Percentiles rank a stretch among this genome's conserved stretches.
Evolutionary conservation across 2,329 filamentous ascomycete genomes (phyloP).

Genomic region (Pleomassaria siparia): DNA sequence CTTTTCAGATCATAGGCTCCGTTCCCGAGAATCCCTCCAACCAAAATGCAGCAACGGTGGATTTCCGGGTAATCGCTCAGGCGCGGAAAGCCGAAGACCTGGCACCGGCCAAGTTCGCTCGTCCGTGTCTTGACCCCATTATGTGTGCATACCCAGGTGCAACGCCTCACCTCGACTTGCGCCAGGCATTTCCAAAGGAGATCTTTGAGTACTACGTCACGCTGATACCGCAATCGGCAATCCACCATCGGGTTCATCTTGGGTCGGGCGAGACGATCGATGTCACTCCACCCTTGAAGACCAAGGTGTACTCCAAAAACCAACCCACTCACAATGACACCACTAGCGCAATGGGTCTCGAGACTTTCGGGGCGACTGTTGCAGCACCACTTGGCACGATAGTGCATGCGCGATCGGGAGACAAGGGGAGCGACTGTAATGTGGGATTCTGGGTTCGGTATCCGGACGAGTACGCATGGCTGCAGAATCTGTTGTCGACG

Average conservation of each 20-base stretch:
- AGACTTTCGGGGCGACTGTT: conserved; percentile 29
- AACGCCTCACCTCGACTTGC: conserved; percentile 43
- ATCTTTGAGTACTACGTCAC: conserved; percentile 48
- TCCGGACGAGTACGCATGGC: conserved; percentile 37
- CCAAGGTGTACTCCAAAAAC: conserved; percentile 33
- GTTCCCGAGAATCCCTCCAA: conserved; percentile 43
- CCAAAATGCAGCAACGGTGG: conserved; percentile 54
- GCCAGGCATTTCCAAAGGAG: conserved; percentile 44
- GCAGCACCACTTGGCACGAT: conserved; percentile 47
- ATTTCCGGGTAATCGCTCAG: conserved; percentile 51
- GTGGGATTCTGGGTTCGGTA: conserved; percentile 40
- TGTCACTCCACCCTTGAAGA: conserved; percentile 35
- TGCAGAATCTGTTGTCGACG: conserved; percentile 29
- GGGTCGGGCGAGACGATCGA: conserved; percentile 31
- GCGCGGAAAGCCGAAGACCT: conserved; percentile 42
- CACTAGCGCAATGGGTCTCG: conserved; percentile 1
- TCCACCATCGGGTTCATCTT: conserved; percentile 29
- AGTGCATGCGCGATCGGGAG: conserved; percentile 47
- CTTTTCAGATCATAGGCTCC: conserved; percentile 44
- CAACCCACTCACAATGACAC: conserved; percentile 36
- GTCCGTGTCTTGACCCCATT: conserved; percentile 45
- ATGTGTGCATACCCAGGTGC: conserved; percentile 50
- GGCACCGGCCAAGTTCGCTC: conserved; percentile 42
- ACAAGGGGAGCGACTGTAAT: conserved; percentile 41
- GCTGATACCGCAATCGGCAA: conserved; percentile 26